Evolutionary conservation across 495 filamentous ascomycete genomes (phyloP).

Genomic region (Xylaria sp.): DNA sequence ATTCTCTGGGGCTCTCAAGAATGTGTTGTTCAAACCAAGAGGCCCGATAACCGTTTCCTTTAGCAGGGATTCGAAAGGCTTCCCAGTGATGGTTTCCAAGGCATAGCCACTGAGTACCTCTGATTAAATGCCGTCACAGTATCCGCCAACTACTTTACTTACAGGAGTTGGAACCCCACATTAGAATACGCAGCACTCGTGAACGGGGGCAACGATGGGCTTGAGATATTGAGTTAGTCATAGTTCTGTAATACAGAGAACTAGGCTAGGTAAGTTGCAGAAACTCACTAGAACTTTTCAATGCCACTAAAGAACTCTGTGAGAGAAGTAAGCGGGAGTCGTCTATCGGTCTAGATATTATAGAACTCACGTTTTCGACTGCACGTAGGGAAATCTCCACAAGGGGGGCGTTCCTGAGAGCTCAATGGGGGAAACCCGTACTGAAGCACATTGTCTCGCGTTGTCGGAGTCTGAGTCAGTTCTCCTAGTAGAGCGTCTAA

Average conservation of each 20-base stretch:
- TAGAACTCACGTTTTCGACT: constrained; percentile 41
- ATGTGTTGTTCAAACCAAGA: constrained; percentile 53
- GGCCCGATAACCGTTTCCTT: constrained; percentile 49
- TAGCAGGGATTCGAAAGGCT: constrained; percentile 47
- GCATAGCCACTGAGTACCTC: constrained; percentile 44
- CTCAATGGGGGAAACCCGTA: constrained; percentile 51
- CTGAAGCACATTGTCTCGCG: constrained; percentile 37
- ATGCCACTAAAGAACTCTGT: constrained; percentile 51
- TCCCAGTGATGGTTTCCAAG: constrained; percentile 49
- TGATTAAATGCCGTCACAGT: background rate
- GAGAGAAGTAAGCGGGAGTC: constrained; percentile 2
- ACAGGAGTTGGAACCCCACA: constrained; percentile 51
- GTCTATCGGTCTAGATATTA: background rate
- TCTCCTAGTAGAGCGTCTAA: constrained; percentile 52
- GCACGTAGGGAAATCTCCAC: constrained; percentile 50
- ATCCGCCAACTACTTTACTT: constrained; percentile 14
- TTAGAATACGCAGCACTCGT: constrained; percentile 51
- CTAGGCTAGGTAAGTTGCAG: background rate
- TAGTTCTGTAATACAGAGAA: background rate
- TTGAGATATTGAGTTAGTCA: background rate
- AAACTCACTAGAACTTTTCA: constrained; percentile 35
- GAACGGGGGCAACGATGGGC: constrained; percentile 45
- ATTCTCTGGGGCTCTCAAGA: constrained; percentile 41
- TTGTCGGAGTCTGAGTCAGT: constrained; percentile 48
- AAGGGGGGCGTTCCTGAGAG: constrained; percentile 52